Conservation (phyloP, 176 grass and related monocot species). For the Rhipidocladum racemiflorum region DNA sequence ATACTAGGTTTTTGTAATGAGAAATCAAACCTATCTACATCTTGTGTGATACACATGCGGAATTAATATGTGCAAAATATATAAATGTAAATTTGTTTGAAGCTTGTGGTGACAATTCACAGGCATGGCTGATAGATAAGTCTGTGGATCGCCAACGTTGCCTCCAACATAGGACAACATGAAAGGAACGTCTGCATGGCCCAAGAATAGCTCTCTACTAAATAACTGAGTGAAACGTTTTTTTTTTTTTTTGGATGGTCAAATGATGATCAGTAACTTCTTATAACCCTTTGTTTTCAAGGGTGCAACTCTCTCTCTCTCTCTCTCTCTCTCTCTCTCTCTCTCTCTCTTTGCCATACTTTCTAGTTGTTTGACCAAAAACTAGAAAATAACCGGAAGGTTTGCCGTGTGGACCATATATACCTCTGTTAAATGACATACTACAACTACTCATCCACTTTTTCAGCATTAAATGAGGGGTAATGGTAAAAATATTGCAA, state of each 20-base stretch:
- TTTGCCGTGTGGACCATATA: neutral
- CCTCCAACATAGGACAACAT: neutral
- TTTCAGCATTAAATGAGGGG: no score
- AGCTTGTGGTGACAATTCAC: neutral
- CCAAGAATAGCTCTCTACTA: neutral
- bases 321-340: no score
- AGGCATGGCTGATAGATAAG: neutral
- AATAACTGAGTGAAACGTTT: neutral
- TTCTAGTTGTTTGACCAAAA: neutral
- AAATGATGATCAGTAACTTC: neutral
- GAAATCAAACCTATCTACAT: neutral
- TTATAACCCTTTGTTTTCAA: neutral
- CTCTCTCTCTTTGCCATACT: no score
- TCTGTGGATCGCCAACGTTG: constrained; percentile 11
- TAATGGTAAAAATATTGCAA: no score
- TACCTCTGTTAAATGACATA: no score
- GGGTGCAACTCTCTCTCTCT: neutral
- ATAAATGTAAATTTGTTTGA: neutral
- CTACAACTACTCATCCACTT: no score
- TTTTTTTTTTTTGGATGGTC: neutral
- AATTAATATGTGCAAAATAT: neutral
- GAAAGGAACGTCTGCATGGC: constrained; percentile 7
- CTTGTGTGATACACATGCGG: neutral
- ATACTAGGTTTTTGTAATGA: neutral
- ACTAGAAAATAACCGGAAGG: neutral